Conservation (phyloP, 768 basidiomycete species). For the Rhodotorula toruloides region DNA sequence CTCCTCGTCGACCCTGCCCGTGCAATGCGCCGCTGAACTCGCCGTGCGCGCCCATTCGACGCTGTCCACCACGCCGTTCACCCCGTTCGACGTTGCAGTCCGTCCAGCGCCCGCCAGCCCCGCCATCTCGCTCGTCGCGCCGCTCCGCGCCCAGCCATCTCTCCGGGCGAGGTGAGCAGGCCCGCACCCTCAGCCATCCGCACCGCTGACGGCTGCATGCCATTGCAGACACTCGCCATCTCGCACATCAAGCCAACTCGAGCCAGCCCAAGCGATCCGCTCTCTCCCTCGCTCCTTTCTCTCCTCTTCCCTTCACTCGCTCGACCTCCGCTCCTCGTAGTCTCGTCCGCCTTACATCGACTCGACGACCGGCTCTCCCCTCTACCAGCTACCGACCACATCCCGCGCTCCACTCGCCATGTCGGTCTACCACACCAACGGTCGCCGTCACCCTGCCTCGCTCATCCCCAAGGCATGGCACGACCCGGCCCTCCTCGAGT, state of each 20-base stretch:
- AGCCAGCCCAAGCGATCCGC: conserved; percentile 1
- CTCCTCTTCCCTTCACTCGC: not conserved
- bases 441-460: conserved; percentile 60
- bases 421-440: conserved; percentile 16
- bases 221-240: not conserved
- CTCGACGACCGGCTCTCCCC: not conserved
- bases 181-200: not conserved
- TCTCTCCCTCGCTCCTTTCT: not conserved
- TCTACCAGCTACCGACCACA: not conserved
- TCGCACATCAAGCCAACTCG: conserved; percentile 1
- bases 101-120: not conserved
- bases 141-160: not conserved
- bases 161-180: no score
- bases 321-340: not conserved
- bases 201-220: not conserved
- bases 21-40: no score
- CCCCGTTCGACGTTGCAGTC: not conserved
- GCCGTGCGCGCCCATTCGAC: no score
- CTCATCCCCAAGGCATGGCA: conserved; percentile 71
- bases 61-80: not conserved
- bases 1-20: no score
- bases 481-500: conserved; percentile 72
- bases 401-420: not conserved
- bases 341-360: not conserved
- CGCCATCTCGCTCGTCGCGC: not conserved